A percentile compares a stretch with the other conserved stretches of the same genome.
These are phyloP conservation scores for Populus deltoides DNA, from an alignment of 345 rosid species.

Conservation along the genomic window DNA sequence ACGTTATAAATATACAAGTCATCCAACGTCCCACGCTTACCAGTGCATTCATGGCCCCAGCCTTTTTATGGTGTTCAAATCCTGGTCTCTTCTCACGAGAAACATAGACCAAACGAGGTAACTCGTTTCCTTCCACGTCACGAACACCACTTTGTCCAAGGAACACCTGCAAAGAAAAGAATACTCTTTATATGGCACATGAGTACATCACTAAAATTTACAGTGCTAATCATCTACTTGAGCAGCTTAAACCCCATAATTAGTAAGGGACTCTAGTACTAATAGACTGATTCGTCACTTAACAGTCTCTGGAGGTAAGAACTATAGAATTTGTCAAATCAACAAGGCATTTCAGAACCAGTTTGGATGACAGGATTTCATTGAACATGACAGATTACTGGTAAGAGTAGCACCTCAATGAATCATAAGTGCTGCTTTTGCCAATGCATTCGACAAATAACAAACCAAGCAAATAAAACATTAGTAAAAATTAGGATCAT, in stretches of 20 bases:
- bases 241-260: neutral
- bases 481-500: neutral
- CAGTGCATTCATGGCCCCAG: constrained; percentile 97
- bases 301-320: neutral
- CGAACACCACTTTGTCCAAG: constrained; percentile 78
- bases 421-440: neutral
- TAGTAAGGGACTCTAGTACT: neutral
- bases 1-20: neutral
- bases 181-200: neutral
- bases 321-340: neutral
- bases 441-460: neutral
- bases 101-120: constrained; percentile 89
- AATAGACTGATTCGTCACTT: neutral
- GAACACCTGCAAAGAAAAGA: constrained; percentile 59
- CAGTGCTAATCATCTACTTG: neutral
- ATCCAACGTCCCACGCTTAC: constrained; percentile 30
- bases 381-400: neutral
- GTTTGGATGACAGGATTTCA: neutral
- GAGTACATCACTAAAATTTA: neutral
- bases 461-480: neutral
- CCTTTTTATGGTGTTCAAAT: constrained; percentile 97
- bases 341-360: neutral
- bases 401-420: neutral
- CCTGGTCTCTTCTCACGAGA: constrained; percentile 99
- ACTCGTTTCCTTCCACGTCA: constrained; percentile 75